These are phyloP conservation scores for Theobroma cacao DNA, from an alignment of 345 rosid genomes.

Conservation along the genomic window DNA sequence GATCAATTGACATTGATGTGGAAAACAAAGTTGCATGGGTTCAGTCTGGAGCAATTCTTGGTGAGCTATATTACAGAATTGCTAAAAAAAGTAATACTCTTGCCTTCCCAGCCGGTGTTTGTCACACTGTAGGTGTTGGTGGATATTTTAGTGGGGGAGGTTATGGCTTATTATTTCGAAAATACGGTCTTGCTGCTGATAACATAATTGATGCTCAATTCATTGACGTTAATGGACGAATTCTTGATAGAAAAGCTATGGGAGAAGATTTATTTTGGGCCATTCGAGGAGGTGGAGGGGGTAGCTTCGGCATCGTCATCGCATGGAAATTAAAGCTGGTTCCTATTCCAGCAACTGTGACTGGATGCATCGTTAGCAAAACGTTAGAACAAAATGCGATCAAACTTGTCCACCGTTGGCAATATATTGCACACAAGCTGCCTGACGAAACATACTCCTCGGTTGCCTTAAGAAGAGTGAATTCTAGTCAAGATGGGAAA, in stretches of 20 bases:
- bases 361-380: not conserved
- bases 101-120: not conserved
- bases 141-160: not conserved
- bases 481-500: not conserved
- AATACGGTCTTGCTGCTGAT: conserved; percentile 14
- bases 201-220: not conserved
- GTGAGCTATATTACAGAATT: conserved; percentile 6
- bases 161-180: not conserved
- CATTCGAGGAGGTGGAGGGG: conserved; percentile 8
- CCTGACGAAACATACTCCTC: too few relatives aligned
- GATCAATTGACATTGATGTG: not conserved
- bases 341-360: not conserved
- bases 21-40: conserved; percentile 2
- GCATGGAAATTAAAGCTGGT: conserved; percentile 6
- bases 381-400: not conserved
- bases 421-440: not conserved
- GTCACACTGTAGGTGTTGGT: not conserved
- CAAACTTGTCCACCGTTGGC: not conserved
- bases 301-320: not conserved
- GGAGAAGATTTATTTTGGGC: conserved; percentile 15
- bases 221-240: conserved; percentile 1
- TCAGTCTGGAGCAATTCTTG: not conserved
- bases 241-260: conserved; percentile 10
- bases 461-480: not conserved
- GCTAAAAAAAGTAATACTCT: conserved; percentile 1